Percentiles rank a stretch among this genome's conserved stretches.
Evolutionary conservation across 306 rosid species (phyloP).

Genomic region (Cicer cuneatum): DNA sequence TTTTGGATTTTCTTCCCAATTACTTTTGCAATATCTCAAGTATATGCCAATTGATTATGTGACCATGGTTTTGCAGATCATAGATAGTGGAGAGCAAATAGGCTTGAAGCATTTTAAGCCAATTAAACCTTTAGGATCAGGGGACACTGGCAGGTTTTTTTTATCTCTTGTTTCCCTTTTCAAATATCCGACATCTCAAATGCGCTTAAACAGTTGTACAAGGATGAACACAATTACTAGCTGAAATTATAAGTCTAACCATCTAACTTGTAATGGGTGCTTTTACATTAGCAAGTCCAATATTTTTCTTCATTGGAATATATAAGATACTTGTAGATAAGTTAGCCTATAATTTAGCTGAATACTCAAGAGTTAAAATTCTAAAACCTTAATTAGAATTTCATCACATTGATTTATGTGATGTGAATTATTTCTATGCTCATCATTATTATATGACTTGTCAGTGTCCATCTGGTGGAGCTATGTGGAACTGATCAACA

Average conservation of each 20-base stretch:
- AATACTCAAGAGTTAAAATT: constrained; percentile 12
- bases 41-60: constrained; percentile 38
- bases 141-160: constrained; percentile 93
- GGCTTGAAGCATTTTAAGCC: constrained; percentile 91
- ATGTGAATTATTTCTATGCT: neutral
- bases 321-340: constrained; percentile 3
- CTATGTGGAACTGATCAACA: constrained; percentile 63
- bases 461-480: constrained; percentile 86
- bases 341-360: constrained; percentile 9
- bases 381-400: constrained; percentile 12
- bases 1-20: constrained; percentile 30
- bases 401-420: constrained; percentile 23
- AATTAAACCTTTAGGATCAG: constrained; percentile 86
- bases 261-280: neutral
- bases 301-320: constrained; percentile 10
- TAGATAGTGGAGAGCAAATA: constrained; percentile 74
- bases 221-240: neutral
- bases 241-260: constrained; percentile 2
- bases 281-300: neutral
- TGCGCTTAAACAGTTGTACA: constrained; percentile 1
- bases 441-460: constrained; percentile 1
- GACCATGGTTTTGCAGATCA: constrained; percentile 64
- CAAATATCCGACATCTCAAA: constrained; percentile 31
- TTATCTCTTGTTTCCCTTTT: constrained; percentile 18
- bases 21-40: constrained; percentile 15